Percentiles rank a stretch among this genome's conserved stretches.
Conservation (phyloP, 331 rosid genomes). For the Spiraea crenata region DNA sequence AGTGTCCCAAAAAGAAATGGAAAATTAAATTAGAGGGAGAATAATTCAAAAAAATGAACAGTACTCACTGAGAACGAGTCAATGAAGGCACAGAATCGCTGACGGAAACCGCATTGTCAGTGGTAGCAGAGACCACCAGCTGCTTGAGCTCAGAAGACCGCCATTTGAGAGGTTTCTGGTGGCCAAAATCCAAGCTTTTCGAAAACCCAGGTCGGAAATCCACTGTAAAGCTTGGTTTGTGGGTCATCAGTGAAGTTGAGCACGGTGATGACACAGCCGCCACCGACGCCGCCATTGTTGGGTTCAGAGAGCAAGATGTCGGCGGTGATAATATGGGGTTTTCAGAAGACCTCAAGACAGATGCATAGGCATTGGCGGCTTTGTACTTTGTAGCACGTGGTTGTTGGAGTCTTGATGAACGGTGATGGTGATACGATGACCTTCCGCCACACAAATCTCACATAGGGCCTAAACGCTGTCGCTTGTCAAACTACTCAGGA, state of each 20-base stretch:
- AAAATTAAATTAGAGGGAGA: neutral
- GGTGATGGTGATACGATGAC: neutral
- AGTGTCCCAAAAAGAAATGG: neutral
- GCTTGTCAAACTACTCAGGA: no score
- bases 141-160: slow-evolving; percentile 21
- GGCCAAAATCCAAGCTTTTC: slow-evolving; percentile 22
- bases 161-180: slow-evolving; percentile 15
- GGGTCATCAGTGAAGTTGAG: slow-evolving; percentile 12
- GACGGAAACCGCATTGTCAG: slow-evolving; percentile 34
- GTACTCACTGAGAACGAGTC: slow-evolving; percentile 31
- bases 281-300: slow-evolving; percentile 36
- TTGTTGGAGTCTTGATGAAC: neutral
- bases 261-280: slow-evolving; percentile 32
- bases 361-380: neutral
- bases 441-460: neutral
- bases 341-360: neutral
- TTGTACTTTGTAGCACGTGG: neutral
- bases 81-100: slow-evolving; percentile 25
- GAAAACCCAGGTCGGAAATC: slow-evolving; percentile 23
- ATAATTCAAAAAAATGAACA: neutral
- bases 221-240: slow-evolving; percentile 11
- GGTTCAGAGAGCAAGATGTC: neutral
- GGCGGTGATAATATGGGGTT: neutral
- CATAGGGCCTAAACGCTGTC: neutral
- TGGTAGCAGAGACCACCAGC: slow-evolving; percentile 29